These are phyloP conservation scores for Pseudocercospora cruenta DNA, from an alignment of 2,329 filamentous ascomycete genomes.

Conservation along the genomic window DNA sequence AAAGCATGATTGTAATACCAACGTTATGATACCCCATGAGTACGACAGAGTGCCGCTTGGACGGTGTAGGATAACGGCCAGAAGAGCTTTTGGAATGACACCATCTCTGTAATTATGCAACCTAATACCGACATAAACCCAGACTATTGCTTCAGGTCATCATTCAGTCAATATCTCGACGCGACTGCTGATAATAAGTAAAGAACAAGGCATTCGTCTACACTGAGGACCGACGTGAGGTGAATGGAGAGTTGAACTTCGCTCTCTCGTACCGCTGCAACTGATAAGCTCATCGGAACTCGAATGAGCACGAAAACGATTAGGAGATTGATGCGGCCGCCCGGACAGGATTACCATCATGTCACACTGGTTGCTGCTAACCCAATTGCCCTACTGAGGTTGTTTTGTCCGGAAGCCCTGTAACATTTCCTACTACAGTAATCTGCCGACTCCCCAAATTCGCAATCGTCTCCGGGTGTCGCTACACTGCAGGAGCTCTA, in stretches of 20 bases:
- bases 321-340: not conserved
- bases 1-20: not conserved
- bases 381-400: not conserved
- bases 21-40: conserved; percentile 9
- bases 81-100: conserved; percentile 5
- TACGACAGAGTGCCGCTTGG: not conserved
- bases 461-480: not conserved
- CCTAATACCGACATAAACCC: not conserved
- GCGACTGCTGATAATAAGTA: not conserved
- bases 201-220: not conserved
- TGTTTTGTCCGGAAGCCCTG: not conserved
- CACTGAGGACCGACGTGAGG: not conserved
- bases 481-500: no score
- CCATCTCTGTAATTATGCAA: not conserved
- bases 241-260: not conserved
- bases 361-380: not conserved
- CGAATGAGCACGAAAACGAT: not conserved
- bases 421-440: not conserved
- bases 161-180: not conserved
- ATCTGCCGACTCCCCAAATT: not conserved
- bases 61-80: conserved; percentile 5
- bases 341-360: not conserved
- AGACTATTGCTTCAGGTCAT: not conserved
- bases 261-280: not conserved
- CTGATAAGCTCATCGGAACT: no score